These are phyloP conservation scores for Emericellopsis atlantica DNA, from an alignment of 2,329 filamentous ascomycete species.

Conservation along the genomic window DNA sequence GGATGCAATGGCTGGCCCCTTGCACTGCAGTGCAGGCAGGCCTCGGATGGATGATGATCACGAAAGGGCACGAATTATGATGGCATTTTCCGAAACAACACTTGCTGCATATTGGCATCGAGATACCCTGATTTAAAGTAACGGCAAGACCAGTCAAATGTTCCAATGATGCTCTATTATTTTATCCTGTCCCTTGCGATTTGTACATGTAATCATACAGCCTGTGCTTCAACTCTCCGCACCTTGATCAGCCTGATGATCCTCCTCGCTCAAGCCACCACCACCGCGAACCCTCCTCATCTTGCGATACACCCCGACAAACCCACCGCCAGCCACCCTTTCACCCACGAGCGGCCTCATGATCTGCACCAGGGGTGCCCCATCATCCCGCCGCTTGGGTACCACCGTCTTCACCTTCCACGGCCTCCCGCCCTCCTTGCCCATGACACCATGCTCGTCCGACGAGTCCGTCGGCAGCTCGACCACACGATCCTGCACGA, in stretches of 20 bases:
- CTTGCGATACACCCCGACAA: conserved; percentile 23
- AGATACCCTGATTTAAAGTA: conserved; percentile 1
- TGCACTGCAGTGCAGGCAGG: neutral
- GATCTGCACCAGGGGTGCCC: conserved; percentile 19
- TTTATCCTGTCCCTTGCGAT: neutral
- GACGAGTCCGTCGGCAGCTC: conserved; percentile 32
- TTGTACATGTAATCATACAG: neutral
- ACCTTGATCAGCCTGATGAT: conserved; percentile 1
- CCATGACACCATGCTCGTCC: conserved; percentile 11
- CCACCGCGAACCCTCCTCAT: neutral
- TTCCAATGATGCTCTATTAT: neutral
- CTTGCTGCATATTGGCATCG: conserved; percentile 1
- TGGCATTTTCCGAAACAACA: neutral
- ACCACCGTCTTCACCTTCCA: conserved; percentile 48
- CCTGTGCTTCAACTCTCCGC: neutral
- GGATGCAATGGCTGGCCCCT: conserved; percentile 1
- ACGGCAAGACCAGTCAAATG: neutral
- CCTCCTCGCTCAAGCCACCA: conserved; percentile 13
- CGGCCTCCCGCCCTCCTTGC: conserved; percentile 38
- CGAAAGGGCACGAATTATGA: conserved; percentile 1
- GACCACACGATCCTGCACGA: conserved; percentile 43
- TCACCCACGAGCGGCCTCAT: conserved; percentile 29
- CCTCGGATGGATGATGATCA: neutral
- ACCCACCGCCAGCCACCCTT: conserved; percentile 24
- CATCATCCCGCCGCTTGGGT: conserved; percentile 10